Conservation (phyloP, 2,329 filamentous ascomycete genomes). For the Aspergillus amoenus region DNA sequence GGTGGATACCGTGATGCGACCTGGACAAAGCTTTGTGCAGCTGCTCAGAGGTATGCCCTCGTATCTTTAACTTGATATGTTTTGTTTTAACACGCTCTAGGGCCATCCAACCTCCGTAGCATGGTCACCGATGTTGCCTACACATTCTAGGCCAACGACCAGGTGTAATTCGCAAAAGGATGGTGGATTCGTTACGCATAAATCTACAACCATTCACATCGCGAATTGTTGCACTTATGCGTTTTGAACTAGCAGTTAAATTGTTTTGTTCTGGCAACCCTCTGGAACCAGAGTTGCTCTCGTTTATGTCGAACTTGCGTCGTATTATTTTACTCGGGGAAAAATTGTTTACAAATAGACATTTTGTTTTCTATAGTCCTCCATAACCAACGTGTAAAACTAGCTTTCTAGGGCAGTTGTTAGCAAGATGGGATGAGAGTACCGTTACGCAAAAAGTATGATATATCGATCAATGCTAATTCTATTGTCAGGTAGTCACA, state of each 20-base stretch:
- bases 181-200: slow-evolving; percentile 22
- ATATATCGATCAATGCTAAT: neutral
- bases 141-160: slow-evolving; percentile 24
- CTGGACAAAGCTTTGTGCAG: slow-evolving; percentile 36
- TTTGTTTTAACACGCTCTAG: slow-evolving; percentile 19
- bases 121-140: slow-evolving; percentile 31
- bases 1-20: slow-evolving; percentile 28
- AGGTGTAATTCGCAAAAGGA: slow-evolving; percentile 30
- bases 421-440: too few species aligned
- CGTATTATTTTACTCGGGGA: slow-evolving; percentile 2
- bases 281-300: slow-evolving; percentile 16
- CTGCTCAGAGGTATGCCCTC: slow-evolving; percentile 38
- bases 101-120: slow-evolving; percentile 47
- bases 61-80: neutral
- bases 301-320: slow-evolving; percentile 10
- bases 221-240: slow-evolving; percentile 18
- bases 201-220: slow-evolving; percentile 11
- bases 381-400: neutral
- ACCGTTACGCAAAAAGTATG: neutral
- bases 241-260: slow-evolving; percentile 20
- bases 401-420: too few species aligned
- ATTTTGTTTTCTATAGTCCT: neutral
- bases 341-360: neutral
- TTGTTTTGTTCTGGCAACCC: slow-evolving; percentile 17
- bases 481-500: neutral